Percentiles rank a stretch among this genome's conserved stretches.
These are phyloP conservation scores for Crithidia fasciculata DNA, from an alignment of 208 protist species.

Conservation along the genomic window DNA sequence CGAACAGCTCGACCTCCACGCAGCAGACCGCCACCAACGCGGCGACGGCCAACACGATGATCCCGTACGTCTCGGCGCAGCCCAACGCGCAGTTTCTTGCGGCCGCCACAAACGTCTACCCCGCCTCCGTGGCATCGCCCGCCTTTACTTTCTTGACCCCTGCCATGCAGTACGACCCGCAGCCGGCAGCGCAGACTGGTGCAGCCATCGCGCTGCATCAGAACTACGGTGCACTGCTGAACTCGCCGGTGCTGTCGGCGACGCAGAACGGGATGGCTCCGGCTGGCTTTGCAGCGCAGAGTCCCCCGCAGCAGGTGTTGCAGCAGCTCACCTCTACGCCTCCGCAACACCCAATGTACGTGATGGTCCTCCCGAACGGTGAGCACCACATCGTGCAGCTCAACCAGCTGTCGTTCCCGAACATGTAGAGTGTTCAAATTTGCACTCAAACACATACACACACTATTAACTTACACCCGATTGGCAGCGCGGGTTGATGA, in stretches of 20 bases:
- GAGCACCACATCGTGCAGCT: conserved; percentile 23
- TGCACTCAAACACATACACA: conserved; percentile 1
- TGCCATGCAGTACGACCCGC: conserved; percentile 1
- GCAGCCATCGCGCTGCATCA: background rate
- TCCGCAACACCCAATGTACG: conserved; percentile 31
- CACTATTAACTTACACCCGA: background rate
- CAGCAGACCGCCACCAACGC: conserved; percentile 5
- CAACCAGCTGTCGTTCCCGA: conserved; percentile 18
- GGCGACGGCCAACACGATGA: background rate
- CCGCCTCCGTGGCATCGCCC: background rate
- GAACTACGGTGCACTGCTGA: background rate
- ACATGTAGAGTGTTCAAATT: conserved; percentile 8
- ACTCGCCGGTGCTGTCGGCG: background rate
- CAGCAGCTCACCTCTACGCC: conserved; percentile 6
- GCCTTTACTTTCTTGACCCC: background rate
- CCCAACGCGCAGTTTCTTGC: background rate
- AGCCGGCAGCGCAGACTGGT: background rate
- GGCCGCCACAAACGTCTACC: background rate
- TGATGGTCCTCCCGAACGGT: conserved; percentile 46
- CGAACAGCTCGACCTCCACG: conserved; percentile 17
- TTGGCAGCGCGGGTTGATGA: too few species aligned
- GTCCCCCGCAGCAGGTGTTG: conserved; percentile 9
- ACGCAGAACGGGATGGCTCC: background rate
- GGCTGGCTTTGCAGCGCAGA: background rate
- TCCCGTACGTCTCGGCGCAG: background rate